A percentile compares a stretch with the other conserved stretches of the same genome.
Conservation (phyloP, 106 monocot genomes). For the Platanthera guangdongensis region DNA sequence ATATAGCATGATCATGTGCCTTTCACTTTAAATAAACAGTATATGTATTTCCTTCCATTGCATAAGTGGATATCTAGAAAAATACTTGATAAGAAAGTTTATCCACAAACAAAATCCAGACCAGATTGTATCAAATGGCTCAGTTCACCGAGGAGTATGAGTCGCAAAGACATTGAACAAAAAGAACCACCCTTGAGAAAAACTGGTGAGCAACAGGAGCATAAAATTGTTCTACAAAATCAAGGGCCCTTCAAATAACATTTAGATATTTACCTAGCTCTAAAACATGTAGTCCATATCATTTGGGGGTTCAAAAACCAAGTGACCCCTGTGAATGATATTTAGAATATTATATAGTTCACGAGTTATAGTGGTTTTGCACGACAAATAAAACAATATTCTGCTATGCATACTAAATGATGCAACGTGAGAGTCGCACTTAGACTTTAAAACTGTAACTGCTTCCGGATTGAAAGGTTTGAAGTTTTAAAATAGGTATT, state of each 20-base stretch:
- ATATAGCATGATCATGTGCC: not conserved
- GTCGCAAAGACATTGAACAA: not conserved
- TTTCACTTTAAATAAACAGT: no score
- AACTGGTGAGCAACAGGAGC: not conserved
- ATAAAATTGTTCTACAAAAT: not conserved
- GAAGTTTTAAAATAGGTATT: no score
- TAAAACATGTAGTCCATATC: not conserved
- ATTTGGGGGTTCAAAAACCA: not conserved
- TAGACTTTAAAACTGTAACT: not conserved
- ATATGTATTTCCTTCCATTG: not conserved
- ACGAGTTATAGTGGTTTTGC: not conserved
- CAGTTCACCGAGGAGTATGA: not conserved
- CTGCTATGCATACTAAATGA: not conserved
- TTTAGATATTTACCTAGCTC: not conserved
- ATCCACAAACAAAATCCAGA: not conserved
- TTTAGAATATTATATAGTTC: not conserved
- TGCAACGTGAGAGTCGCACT: not conserved
- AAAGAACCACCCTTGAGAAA: not conserved
- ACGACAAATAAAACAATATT: not conserved
- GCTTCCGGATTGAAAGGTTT: no score
- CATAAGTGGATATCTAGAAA: not conserved
- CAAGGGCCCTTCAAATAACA: slow-evolving; percentile 1
- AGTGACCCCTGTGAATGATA: not conserved
- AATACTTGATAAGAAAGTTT: not conserved
- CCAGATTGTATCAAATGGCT: not conserved